Percentiles rank a stretch among this genome's conserved stretches.
phyloP scores from a whole-genome alignment of 2,329 filamentous ascomycete genomes.

The Truncatella angustata region DNA sequence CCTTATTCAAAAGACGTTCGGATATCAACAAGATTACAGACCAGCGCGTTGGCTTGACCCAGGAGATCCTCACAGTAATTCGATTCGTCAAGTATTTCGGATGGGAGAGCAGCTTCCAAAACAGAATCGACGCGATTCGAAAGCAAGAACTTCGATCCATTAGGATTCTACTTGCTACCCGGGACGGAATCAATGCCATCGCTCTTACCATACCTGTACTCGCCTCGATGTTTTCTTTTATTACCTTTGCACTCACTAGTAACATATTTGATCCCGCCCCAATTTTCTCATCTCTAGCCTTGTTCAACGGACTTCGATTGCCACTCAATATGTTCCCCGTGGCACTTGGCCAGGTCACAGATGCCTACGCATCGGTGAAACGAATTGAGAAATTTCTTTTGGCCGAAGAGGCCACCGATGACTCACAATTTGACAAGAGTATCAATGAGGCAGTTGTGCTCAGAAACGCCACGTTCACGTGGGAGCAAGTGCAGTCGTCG shows the following conservation, averaged over 20 bases:
- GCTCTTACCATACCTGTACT: conserved; percentile 88
- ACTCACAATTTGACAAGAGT: conserved; percentile 54
- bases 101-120: conserved; percentile 86
- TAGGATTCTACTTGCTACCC: conserved; percentile 76
- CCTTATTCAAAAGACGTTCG: conserved; percentile 71
- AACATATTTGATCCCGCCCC: conserved; percentile 70
- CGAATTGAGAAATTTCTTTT: conserved; percentile 87
- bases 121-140: conserved; percentile 72
- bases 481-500: conserved; percentile 68
- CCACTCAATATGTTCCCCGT: conserved; percentile 87
- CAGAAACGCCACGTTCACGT: conserved; percentile 75
- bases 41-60: conserved; percentile 84
- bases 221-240: conserved; percentile 92
- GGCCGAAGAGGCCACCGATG: conserved; percentile 80
- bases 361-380: conserved; percentile 80
- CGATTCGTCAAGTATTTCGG: conserved; percentile 96
- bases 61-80: conserved; percentile 88
- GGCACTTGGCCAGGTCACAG: conserved; percentile 84
- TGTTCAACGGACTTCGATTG: conserved; percentile 90
- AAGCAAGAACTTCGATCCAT: conserved; percentile 78
- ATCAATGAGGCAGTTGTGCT: conserved; percentile 70
- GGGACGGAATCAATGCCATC: conserved; percentile 81
- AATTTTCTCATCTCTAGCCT: conserved; percentile 87
- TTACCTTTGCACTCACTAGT: conserved; percentile 69
- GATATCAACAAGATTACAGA: conserved; percentile 93